Base-by-base conservation (phyloP, 116 monocot genomes). In the Trichopus zeylanicus region DNA sequence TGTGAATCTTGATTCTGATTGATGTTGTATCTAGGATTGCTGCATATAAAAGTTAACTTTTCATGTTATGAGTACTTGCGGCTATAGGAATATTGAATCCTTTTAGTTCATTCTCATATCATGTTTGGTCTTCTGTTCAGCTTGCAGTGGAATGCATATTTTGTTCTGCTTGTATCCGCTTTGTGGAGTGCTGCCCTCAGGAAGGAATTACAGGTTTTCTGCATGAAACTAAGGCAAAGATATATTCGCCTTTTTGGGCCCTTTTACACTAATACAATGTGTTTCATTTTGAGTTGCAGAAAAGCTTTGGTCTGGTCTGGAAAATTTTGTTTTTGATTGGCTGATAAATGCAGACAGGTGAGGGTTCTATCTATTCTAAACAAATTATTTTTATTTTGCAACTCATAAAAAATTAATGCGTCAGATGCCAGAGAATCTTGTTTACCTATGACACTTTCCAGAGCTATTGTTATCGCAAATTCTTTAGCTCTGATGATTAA, bases 321-420 rank as follows among this genome's bases (percentile, higher is more conserved):
- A 99, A 80, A 85, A 85, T 77, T 99, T 99, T 75, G 92, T 91
- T 39, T 92, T 99, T 60, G 99, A 99, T 68, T 99, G 99, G 99
- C 62, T 99, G 66, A 99, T 99, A 56, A 99, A 99, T 71, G 99
- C 99, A 49, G 99, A 99, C 78, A 99, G 99, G 99, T 92, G 25
- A 79, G 79, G 12, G 8, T 22, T 33, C 13, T 28, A 7, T 38
- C 24, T 8, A 24, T 53, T 1, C 53, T 53, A n/a, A n/a, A 16
- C 42, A 42, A 42, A 42, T 42, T 42, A n/a, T 42, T 42, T 42
- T n/a, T n/a, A n/a, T n/a, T n/a, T n/a, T n/a, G n/a, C n/a, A n/a
- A n/a, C n/a, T n/a, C n/a, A n/a, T n/a, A n/a, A n/a, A n/a, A n/a
- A n/a, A n/a, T n/a, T n/a, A n/a, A n/a, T n/a, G n/a, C n/a, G n/a